Conservation (phyloP, 495 filamentous ascomycete species). For the Aspergillus heteromorphus region DNA sequence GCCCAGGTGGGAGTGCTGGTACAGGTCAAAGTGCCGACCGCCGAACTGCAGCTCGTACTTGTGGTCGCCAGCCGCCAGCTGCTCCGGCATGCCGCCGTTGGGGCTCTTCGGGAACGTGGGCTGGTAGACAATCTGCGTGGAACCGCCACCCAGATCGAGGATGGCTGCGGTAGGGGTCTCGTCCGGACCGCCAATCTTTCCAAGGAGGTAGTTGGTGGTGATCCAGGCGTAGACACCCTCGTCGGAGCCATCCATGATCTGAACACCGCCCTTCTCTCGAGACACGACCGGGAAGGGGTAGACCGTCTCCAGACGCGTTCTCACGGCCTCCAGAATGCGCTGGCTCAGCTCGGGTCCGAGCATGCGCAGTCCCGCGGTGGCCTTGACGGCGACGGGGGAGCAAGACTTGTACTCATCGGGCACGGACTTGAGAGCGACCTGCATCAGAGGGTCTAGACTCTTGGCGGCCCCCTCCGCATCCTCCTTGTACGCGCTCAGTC, state of each 20-base stretch:
- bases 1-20: conserved; percentile 96
- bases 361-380: conserved; percentile 85
- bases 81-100: conserved; percentile 81
- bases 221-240: conserved; percentile 99
- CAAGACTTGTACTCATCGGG: conserved; percentile 83
- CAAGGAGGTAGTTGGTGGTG: conserved; percentile 94
- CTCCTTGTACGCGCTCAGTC: conserved; percentile 77
- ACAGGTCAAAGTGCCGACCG: conserved; percentile 85
- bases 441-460: conserved; percentile 83
- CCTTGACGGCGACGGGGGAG: conserved; percentile 91
- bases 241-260: conserved; percentile 93
- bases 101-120: conserved; percentile 79
- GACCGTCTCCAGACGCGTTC: conserved; percentile 72
- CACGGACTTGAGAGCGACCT: conserved; percentile 73
- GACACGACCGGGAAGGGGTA: conserved; percentile 95
- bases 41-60: conserved; percentile 91
- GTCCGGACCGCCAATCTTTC: conserved; percentile 92
- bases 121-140: conserved; percentile 96
- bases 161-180: conserved; percentile 86
- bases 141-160: conserved; percentile 94
- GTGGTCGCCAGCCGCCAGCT: conserved; percentile 84
- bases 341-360: conserved; percentile 76
- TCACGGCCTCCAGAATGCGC: conserved; percentile 80
- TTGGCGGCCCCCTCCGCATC: conserved; percentile 83
- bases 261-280: conserved; percentile 74